Percentiles rank a stretch among this genome's conserved stretches.
These are phyloP conservation scores for Puccinia triticina DNA, from an alignment of 1,284 basidiomycete genomes.

Conservation along the genomic window DNA sequence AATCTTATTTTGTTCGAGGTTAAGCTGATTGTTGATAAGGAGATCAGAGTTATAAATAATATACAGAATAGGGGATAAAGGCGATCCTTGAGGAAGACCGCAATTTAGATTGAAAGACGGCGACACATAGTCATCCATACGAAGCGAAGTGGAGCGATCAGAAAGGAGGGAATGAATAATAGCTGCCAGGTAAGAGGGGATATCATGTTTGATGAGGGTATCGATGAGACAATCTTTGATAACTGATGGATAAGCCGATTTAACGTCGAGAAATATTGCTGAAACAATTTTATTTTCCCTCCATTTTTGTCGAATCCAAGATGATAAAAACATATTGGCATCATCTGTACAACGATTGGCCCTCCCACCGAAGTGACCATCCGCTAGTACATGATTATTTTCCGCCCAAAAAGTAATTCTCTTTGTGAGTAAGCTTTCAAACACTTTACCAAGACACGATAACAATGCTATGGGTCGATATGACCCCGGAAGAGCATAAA, in stretches of 20 bases:
- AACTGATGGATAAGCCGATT: constrained; percentile 8
- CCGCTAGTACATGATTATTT: background rate
- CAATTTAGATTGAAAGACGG: background rate
- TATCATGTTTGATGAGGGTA: background rate
- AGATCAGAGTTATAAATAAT: background rate
- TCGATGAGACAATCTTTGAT: background rate
- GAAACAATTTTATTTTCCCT: background rate
- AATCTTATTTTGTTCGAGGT: background rate
- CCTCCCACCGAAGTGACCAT: constrained; percentile 9
- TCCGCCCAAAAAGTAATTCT: constrained; percentile 10
- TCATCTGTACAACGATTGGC: too few species aligned
- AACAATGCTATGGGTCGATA: too few species aligned
- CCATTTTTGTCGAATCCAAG: constrained; percentile 28
- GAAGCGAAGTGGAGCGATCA: background rate
- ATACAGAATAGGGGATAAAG: too few species aligned
- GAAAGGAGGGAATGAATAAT: background rate
- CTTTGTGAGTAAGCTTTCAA: background rate
- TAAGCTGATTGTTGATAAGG: background rate
- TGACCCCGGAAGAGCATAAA: too few species aligned
- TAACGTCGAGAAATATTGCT: constrained; percentile 31
- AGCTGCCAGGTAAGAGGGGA: background rate
- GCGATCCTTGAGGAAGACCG: background rate
- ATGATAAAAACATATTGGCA: background rate
- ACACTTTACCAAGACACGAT: background rate
- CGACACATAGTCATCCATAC: background rate